A percentile compares a stretch with the other conserved stretches of the same genome.
phyloP scores from a whole-genome alignment of 2,329 filamentous ascomycete species.

The Cladosporium oxysporum region DNA sequence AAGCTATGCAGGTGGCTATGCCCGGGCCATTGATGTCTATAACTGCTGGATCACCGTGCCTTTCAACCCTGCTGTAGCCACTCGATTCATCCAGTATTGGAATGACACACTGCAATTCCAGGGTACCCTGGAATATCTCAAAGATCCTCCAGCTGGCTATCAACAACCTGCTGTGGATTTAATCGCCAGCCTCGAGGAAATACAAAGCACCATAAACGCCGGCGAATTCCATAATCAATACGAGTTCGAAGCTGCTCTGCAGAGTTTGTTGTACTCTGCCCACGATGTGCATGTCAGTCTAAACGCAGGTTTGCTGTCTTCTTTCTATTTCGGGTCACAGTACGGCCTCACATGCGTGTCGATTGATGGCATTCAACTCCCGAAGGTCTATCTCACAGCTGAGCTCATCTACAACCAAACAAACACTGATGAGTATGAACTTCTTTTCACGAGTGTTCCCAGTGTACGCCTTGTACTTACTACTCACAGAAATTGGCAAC shows the following conservation, averaged over 20 bases:
- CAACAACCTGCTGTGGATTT: slow-evolving; percentile 42
- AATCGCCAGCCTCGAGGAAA: slow-evolving; percentile 24
- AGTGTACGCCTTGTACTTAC: not conserved
- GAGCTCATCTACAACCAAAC: not conserved
- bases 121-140: slow-evolving; percentile 40
- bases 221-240: slow-evolving; percentile 42
- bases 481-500: slow-evolving; percentile 5
- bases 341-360: not conserved
- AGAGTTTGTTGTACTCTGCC: slow-evolving; percentile 35
- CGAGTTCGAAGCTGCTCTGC: slow-evolving; percentile 41
- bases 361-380: not conserved
- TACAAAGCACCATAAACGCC: slow-evolving; percentile 26
- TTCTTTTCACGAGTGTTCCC: not conserved
- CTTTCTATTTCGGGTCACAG: not conserved
- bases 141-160: slow-evolving; percentile 38
- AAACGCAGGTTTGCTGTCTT: slow-evolving; percentile 30
- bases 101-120: slow-evolving; percentile 46
- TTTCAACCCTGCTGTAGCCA: slow-evolving; percentile 43
- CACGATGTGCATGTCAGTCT: slow-evolving; percentile 42
- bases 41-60: slow-evolving; percentile 46
- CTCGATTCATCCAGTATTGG: slow-evolving; percentile 44
- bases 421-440: slow-evolving; percentile 26
- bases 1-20: slow-evolving; percentile 4
- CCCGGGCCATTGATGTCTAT: slow-evolving; percentile 30
- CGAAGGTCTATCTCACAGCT: not conserved